phyloP scores from a whole-genome alignment of 495 filamentous ascomycete species.

The Penicillium mononematosum region DNA sequence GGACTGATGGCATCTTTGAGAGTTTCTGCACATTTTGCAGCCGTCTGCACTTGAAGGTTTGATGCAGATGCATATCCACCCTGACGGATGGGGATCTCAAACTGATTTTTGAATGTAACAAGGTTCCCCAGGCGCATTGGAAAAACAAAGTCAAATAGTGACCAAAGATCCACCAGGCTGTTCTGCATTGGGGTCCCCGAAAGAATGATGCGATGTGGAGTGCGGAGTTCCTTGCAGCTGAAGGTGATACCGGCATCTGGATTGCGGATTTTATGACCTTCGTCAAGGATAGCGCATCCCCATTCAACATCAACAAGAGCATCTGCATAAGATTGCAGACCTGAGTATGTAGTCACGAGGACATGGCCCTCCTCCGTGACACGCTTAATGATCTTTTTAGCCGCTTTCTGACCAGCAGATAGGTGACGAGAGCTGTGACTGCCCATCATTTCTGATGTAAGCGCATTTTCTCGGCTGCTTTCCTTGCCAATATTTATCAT shows the following conservation, averaged over 20 bases:
- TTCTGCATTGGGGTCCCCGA: conserved; percentile 98
- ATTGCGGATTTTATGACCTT: conserved; percentile 97
- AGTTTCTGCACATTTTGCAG: conserved; percentile 83
- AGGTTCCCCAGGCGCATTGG: conserved; percentile 93
- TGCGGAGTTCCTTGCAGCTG: conserved; percentile 86
- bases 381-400: conserved; percentile 73
- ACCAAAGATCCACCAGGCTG: conserved; percentile 95
- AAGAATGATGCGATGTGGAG: conserved; percentile 84
- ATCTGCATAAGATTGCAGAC: conserved; percentile 81
- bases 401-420: conserved; percentile 57
- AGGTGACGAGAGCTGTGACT: conserved; percentile 36
- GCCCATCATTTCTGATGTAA: conserved; percentile 42
- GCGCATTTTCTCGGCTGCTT: conserved; percentile 66
- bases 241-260: conserved; percentile 90
- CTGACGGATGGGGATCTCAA: conserved; percentile 86
- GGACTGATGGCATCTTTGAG: conserved; percentile 88
- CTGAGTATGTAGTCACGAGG: conserved; percentile 90
- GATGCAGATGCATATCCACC: conserved; percentile 93
- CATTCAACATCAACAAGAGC: conserved; percentile 78
- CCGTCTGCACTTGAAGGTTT: conserved; percentile 88
- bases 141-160: conserved; percentile 92
- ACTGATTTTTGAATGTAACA: conserved; percentile 82
- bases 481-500: conserved; percentile 82
- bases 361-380: conserved; percentile 89
- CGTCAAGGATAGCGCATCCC: conserved; percentile 92